Conservation (phyloP, 352 stramenopile species). For the Phytophthora syringae region DNA sequence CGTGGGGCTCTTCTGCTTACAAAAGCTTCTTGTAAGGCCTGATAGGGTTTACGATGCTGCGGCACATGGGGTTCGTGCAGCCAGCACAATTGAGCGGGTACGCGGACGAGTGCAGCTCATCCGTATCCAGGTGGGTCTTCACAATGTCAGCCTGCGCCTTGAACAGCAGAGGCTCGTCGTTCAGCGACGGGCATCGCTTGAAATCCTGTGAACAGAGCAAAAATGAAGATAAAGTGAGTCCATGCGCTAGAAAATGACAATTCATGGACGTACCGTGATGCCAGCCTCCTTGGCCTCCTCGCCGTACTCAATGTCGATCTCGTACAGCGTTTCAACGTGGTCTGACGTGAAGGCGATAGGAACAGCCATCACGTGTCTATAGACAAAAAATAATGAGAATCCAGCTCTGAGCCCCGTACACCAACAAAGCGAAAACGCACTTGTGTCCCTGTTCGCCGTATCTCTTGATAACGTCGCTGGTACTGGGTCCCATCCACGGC, state of each 20-base stretch:
- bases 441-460: conserved; percentile 94
- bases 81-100: conserved; percentile 88
- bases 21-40: conserved; percentile 71
- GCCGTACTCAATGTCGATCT: conserved; percentile 99
- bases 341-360: conserved; percentile 99
- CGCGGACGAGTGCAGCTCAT: conserved; percentile 74
- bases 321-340: conserved; percentile 99
- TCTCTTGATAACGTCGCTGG: conserved; percentile 94
- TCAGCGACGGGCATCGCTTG: conserved; percentile 95
- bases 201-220: conserved; percentile 74
- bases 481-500: conserved; percentile 98
- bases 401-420: neutral
- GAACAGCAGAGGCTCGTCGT: conserved; percentile 95
- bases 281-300: conserved; percentile 95
- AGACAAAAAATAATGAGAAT: conserved; percentile 15
- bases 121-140: conserved; percentile 89
- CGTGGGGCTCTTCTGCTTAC: conserved; percentile 13
- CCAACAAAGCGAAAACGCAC: conserved; percentile 36
- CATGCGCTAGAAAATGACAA: neutral
- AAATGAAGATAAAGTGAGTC: neutral
- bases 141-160: conserved; percentile 98
- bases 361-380: conserved; percentile 95
- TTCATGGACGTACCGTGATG: conserved; percentile 72
- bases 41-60: conserved; percentile 86
- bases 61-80: conserved; percentile 87